A percentile compares a stretch with the other conserved stretches of the same genome.
Evolutionary conservation across 176 grass and related monocot species (phyloP).

Genomic region (Avena eriantha): DNA sequence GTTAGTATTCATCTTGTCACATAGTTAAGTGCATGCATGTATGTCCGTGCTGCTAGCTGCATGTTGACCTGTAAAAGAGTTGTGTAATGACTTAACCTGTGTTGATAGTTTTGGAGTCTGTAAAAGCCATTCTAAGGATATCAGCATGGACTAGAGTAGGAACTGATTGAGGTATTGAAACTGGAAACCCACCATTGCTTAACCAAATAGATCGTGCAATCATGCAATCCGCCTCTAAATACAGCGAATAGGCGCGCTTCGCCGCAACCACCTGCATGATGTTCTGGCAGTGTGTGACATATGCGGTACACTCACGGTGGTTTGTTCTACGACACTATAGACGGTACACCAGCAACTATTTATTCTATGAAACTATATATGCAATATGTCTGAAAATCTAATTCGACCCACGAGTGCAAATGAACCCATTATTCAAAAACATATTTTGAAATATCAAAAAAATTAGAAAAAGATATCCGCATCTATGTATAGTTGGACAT

Average conservation of each 20-base stretch:
- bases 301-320: too few species aligned
- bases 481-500: too few species aligned
- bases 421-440: too few species aligned
- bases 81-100: not conserved
- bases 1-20: not conserved
- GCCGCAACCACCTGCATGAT: too few species aligned
- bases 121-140: not conserved
- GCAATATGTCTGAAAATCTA: too few species aligned
- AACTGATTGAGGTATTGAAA: not conserved
- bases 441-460: too few species aligned
- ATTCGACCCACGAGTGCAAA: too few species aligned
- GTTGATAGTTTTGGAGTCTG: not conserved
- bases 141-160: not conserved
- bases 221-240: not conserved
- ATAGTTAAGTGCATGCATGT: not conserved
- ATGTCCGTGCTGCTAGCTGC: not conserved
- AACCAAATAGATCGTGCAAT: not conserved
- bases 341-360: too few species aligned
- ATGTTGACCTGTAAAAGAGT: not conserved
- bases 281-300: too few species aligned
- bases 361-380: too few species aligned
- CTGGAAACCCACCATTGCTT: not conserved
- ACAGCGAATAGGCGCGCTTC: not conserved
- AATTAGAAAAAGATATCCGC: too few species aligned
- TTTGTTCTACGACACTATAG: too few species aligned